A percentile compares a stretch with the other conserved stretches of the same genome.
Evolutionary conservation across 2,329 filamentous ascomycete genomes (phyloP).

Genomic region (Colletotrichum noveboracense): DNA sequence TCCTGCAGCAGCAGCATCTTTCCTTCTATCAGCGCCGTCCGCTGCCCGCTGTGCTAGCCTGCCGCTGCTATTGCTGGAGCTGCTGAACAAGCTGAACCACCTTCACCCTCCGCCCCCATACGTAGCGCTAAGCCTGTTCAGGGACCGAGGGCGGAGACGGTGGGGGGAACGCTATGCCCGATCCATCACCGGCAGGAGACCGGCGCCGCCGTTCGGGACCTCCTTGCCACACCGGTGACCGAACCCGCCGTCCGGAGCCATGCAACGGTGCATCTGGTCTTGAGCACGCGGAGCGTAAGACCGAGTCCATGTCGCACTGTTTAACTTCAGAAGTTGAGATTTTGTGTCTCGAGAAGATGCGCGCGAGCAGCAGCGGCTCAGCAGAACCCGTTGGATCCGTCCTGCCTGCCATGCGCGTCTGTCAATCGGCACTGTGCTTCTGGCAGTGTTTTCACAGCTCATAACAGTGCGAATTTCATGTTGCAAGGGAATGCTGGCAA

Average conservation of each 20-base stretch:
- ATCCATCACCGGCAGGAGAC: slow-evolving; percentile 8
- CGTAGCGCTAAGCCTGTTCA: slow-evolving; percentile 5
- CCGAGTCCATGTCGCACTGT: neutral
- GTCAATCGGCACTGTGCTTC: neutral
- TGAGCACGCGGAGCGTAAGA: neutral
- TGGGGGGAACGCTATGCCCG: neutral
- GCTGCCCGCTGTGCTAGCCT: neutral
- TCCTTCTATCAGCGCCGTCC: neutral
- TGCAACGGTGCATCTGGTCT: neutral
- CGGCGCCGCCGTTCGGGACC: neutral
- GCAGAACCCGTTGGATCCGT: neutral
- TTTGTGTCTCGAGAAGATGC: neutral
- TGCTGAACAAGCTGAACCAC: slow-evolving; percentile 7
- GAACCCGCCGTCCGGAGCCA: slow-evolving; percentile 1
- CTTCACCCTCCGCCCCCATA: neutral
- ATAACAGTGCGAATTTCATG: neutral
- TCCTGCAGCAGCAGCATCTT: neutral
- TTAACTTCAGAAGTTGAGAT: neutral
- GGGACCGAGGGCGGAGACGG: neutral
- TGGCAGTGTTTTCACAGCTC: neutral
- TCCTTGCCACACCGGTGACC: slow-evolving; percentile 8
- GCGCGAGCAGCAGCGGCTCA: neutral
- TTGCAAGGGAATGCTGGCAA: neutral
- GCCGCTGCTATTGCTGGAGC: neutral
- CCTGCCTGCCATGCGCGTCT: neutral